Evolutionary conservation across 2,329 filamentous ascomycete genomes (phyloP), one percentile per base, ranked within the genome.

Genomic region (Pseudocercospora fuligena): DNA sequence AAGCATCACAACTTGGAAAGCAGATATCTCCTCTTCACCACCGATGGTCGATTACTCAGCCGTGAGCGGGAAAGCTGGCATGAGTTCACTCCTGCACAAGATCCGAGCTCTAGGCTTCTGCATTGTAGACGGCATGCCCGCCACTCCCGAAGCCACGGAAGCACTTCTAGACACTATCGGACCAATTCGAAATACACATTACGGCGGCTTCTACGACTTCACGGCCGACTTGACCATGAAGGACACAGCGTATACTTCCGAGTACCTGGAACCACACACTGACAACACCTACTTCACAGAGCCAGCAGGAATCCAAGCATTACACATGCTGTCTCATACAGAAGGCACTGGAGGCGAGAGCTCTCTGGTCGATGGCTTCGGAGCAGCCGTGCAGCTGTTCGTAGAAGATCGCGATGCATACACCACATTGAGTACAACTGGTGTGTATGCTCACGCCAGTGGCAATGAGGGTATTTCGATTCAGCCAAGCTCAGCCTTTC

Each of bases 271-370:
- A 21, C 90, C 92, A 0, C 95, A 99, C 79, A 98, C 94, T 0
- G 95, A 99, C 80, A 98, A 88, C 6, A 97, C 94, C 0, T 98
- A 99, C 80, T 98, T 98, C 81, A 93, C 89, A 23, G 94, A 98
- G 69, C 94, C 95, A 0, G 90, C 92, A 1, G 93, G 94, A 9
- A 85, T 99, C 36, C 95, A 99, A 78, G 89, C 95, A 27, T 96
- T 99, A 79, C 95, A 99, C 76, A 84, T 97, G 56, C 86, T 98
- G 29, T 95, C 92, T 0, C 92, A 96, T 78, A 90, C 89, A 7
- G 80, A 84, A 1, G 86, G 88, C 23, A 78, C 78, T 2, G 95
- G 94, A 9, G 95, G 95, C 5, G 84, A 88, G 61, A 94, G 90
- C 0, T 83, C 96, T 0, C 88, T 99, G 0, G 91, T 97, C 0